These are phyloP conservation scores for Sugiyamaella paludigena DNA, from an alignment of 1,139 yeast genomes.

Conservation along the genomic window DNA sequence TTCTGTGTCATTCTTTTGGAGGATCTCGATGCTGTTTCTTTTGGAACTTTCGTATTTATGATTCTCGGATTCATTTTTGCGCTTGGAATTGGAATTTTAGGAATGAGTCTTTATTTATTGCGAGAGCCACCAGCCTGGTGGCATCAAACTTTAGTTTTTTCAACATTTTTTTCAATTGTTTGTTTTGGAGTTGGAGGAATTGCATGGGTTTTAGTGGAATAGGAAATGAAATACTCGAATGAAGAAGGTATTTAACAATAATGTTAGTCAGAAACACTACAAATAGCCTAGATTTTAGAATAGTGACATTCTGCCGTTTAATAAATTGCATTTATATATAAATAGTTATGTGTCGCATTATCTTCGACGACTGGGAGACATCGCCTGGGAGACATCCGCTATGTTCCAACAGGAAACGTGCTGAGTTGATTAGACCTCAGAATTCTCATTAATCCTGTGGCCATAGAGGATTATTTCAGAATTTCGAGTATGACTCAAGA, in stretches of 20 bases:
- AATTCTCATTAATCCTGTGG: too few species aligned
- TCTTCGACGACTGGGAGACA: too few species aligned
- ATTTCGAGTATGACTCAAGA: too few species aligned
- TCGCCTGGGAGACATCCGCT: too few species aligned
- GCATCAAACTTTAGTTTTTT: conserved; percentile 42
- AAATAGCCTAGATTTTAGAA: background rate
- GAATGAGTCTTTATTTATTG: conserved; percentile 43
- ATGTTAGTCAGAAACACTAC: background rate
- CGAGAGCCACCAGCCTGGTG: conserved; percentile 41
- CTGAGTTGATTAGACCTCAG: too few species aligned
- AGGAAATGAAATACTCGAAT: too few species aligned
- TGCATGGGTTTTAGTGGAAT: conserved; percentile 31
- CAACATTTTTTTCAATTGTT: conserved; percentile 42
- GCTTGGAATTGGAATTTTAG: conserved; percentile 38
- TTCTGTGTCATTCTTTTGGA: conserved; percentile 46
- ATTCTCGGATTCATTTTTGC: conserved; percentile 39
- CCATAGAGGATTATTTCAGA: too few species aligned
- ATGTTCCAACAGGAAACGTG: too few species aligned
- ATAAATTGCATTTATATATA: too few species aligned
- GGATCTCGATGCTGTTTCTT: conserved; percentile 31
- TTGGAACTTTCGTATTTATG: conserved; percentile 30
- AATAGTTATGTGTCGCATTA: too few species aligned
- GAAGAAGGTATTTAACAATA: background rate
- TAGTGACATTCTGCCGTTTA: too few species aligned
- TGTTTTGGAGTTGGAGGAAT: conserved; percentile 49